phyloP scores from a whole-genome alignment of 371 early-diverging fungal species.

The Smittium culicis region DNA sequence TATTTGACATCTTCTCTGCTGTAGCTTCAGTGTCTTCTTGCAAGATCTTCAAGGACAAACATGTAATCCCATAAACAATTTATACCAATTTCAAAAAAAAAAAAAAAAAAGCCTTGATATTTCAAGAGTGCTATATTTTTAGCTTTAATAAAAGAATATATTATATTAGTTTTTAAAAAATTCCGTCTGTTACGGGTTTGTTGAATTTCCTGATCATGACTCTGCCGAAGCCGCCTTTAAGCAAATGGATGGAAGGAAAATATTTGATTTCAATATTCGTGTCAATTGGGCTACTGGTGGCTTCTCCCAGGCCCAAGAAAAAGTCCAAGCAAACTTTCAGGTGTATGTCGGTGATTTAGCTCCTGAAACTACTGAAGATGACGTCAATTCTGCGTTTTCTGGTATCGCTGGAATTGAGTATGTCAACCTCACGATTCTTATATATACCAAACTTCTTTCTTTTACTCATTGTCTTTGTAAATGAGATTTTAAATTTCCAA shows the following conservation, averaged over 20 bases:
- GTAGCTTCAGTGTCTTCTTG: slow-evolving; percentile 50
- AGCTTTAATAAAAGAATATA: too few relatives aligned
- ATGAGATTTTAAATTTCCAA: not conserved
- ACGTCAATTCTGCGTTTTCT: slow-evolving; percentile 51
- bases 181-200: slow-evolving; percentile 78
- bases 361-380: slow-evolving; percentile 55
- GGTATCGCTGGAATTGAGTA: slow-evolving; percentile 57
- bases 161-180: slow-evolving; percentile 32
- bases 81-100: too few relatives aligned
- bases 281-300: slow-evolving; percentile 69
- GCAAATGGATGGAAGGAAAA: slow-evolving; percentile 51
- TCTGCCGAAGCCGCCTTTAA: slow-evolving; percentile 61
- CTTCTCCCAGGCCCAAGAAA: slow-evolving; percentile 23
- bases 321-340: slow-evolving; percentile 30
- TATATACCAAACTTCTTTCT: not conserved
- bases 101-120: too few relatives aligned
- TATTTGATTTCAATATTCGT: slow-evolving; percentile 42
- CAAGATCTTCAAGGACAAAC: slow-evolving; percentile 65
- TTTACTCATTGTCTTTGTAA: not conserved
- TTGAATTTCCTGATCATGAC: slow-evolving; percentile 61
- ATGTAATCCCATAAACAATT: too few relatives aligned
- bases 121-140: too few relatives aligned
- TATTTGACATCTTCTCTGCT: slow-evolving; percentile 59
- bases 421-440: too few relatives aligned
- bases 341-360: slow-evolving; percentile 73